Evolutionary conservation across 345 rosid genomes (phyloP).

Genomic region (Kandelia obovata): DNA sequence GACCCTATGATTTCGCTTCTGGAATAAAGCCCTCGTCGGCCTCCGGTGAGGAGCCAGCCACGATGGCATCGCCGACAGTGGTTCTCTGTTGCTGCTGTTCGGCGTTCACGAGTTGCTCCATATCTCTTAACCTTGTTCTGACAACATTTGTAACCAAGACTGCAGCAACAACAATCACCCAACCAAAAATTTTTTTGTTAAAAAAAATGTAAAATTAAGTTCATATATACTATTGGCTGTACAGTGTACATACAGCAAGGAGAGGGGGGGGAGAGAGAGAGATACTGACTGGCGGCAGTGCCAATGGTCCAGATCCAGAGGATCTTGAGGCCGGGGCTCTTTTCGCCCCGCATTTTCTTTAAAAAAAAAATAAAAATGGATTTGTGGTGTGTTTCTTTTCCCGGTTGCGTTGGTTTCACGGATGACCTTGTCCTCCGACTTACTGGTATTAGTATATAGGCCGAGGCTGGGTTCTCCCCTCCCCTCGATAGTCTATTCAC

Average conservation of each 20-base stretch:
- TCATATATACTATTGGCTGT: too few species aligned
- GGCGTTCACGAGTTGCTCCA: constrained; percentile 47
- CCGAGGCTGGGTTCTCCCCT: too few species aligned
- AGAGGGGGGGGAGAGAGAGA: neutral
- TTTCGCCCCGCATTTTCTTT: constrained; percentile 48
- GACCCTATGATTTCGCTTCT: neutral
- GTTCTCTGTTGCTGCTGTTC: constrained; percentile 32
- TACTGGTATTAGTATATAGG: too few species aligned
- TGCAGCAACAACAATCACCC: constrained; percentile 18
- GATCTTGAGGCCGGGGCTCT: constrained; percentile 72
- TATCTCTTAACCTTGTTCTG: constrained; percentile 63
- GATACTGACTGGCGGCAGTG: constrained; percentile 72
- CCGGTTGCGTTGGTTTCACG: too few species aligned
- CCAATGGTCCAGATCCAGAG: constrained; percentile 87
- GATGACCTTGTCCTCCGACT: too few species aligned
- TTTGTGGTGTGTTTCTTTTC: too few species aligned
- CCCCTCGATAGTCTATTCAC: too few species aligned
- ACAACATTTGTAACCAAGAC: constrained; percentile 68
- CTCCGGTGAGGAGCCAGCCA: neutral
- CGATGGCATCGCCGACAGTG: neutral
- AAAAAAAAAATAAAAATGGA: too few species aligned
- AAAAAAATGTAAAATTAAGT: too few species aligned
- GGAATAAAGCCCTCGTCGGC: neutral
- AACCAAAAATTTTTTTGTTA: neutral
- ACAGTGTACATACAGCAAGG: too few species aligned